Percentiles rank a stretch among this genome's conserved stretches.
phyloP scores from a whole-genome alignment of 768 basidiomycete species.

The Boletus vinaceobasis region DNA sequence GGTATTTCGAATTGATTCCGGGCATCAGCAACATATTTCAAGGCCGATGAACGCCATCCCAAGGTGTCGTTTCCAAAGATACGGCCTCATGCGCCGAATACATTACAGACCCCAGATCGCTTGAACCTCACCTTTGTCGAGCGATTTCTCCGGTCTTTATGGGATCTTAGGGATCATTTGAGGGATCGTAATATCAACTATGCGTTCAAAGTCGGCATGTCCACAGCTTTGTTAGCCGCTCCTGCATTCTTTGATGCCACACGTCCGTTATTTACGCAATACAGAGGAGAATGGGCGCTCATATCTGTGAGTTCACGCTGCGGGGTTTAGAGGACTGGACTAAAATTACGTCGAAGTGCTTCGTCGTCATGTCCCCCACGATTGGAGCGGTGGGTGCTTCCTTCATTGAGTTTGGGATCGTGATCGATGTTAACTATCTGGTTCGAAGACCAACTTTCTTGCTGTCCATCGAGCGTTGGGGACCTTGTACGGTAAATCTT shows the following conservation, averaged over 20 bases:
- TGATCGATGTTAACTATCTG: constrained; percentile 11
- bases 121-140: constrained; percentile 58
- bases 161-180: constrained; percentile 64
- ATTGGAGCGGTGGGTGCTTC: constrained; percentile 67
- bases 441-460: constrained; percentile 75
- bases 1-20: constrained; percentile 6
- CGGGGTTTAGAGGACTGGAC: constrained; percentile 11
- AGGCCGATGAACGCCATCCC: constrained; percentile 43
- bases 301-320: constrained; percentile 62
- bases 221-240: constrained; percentile 74
- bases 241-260: constrained; percentile 86
- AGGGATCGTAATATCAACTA: constrained; percentile 79
- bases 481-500: constrained; percentile 59
- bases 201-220: constrained; percentile 83
- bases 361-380: constrained; percentile 88
- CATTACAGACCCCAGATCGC: constrained; percentile 72
- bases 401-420: not conserved
- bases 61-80: constrained; percentile 78
- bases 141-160: constrained; percentile 63
- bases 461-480: constrained; percentile 81
- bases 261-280: constrained; percentile 73
- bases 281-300: constrained; percentile 93
- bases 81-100: constrained; percentile 79
- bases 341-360: constrained; percentile 48
- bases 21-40: constrained; percentile 49